Conservation (phyloP, 2,329 filamentous ascomycete species). For the Epichloe sp. region DNA sequence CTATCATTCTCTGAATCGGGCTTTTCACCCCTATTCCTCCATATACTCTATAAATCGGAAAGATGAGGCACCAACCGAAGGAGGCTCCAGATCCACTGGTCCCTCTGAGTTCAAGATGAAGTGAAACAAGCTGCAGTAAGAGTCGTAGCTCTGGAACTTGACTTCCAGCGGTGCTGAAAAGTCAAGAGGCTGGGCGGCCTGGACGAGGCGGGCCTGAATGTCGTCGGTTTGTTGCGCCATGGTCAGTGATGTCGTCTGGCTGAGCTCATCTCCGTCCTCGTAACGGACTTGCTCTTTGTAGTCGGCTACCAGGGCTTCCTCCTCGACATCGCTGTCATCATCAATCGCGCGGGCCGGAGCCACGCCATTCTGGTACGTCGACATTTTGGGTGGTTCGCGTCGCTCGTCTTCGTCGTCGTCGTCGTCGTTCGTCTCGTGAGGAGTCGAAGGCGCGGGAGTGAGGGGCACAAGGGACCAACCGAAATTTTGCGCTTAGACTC, state of each 20-base stretch:
- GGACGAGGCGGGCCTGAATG: slow-evolving; percentile 80
- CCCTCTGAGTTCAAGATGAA: slow-evolving; percentile 98
- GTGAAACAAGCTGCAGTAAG: slow-evolving; percentile 98
- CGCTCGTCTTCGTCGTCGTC: slow-evolving; percentile 12
- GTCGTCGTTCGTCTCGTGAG: slow-evolving; percentile 16
- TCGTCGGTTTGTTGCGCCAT: slow-evolving; percentile 71
- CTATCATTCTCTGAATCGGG: not conserved
- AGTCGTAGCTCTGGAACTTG: slow-evolving; percentile 98
- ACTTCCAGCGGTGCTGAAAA: slow-evolving; percentile 91
- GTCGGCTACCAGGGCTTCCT: slow-evolving; percentile 90
- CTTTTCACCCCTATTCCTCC: not conserved
- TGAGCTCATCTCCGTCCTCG: slow-evolving; percentile 71
- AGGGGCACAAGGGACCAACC: slow-evolving; percentile 17
- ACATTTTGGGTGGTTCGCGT: slow-evolving; percentile 34
- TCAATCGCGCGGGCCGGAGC: slow-evolving; percentile 47
- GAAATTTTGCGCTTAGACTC: slow-evolving; percentile 23
- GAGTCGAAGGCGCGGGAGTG: slow-evolving; percentile 9
- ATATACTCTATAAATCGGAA: not conserved
- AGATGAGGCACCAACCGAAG: slow-evolving; percentile 54
- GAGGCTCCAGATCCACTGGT: slow-evolving; percentile 93
- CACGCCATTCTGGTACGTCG: slow-evolving; percentile 47
- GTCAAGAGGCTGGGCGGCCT: slow-evolving; percentile 87
- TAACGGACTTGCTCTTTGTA: slow-evolving; percentile 95
- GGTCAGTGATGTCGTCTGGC: slow-evolving; percentile 56
- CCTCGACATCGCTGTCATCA: slow-evolving; percentile 88